Conservation (phyloP, 805 yeast genomes). For the Starmera amethionina region DNA sequence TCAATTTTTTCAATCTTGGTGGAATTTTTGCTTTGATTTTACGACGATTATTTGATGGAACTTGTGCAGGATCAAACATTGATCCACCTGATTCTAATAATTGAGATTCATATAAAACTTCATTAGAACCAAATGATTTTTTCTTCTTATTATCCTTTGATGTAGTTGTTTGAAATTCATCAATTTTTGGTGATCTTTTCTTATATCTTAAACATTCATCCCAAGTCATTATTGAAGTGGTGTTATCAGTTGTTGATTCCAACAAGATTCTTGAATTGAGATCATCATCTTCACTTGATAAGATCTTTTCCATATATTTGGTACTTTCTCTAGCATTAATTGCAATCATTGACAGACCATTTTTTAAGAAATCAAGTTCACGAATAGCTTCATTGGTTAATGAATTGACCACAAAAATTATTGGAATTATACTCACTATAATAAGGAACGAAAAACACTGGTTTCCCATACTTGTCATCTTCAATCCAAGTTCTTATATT, state of each 20-base stretch:
- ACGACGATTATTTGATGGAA: neutral
- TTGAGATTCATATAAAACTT: too few relatives aligned
- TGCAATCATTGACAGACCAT: constrained; percentile 44
- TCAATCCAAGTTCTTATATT: constrained; percentile 55
- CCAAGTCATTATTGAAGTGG: constrained; percentile 38
- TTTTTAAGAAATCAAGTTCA: constrained; percentile 49
- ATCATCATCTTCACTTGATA: constrained; percentile 10
- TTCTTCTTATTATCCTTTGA: too few relatives aligned
- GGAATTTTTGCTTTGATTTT: constrained; percentile 35
- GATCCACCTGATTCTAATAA: too few relatives aligned
- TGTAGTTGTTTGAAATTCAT: constrained; percentile 37
- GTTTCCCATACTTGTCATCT: constrained; percentile 18
- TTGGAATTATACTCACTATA: constrained; percentile 30
- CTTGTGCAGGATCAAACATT: neutral
- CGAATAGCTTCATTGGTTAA: constrained; percentile 29
- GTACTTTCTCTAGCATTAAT: constrained; percentile 60
- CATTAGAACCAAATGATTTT: too few relatives aligned
- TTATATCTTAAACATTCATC: constrained; percentile 34
- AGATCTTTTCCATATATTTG: constrained; percentile 41
- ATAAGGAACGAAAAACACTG: constrained; percentile 41
- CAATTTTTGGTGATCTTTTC: constrained; percentile 32
- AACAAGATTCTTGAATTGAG: constrained; percentile 19
- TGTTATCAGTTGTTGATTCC: constrained; percentile 29
- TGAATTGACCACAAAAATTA: too few relatives aligned
- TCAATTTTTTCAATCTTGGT: constrained; percentile 38